Evolutionary conservation across 805 yeast species (phyloP).

Genomic region (Teunomyces aglyptinius): DNA sequence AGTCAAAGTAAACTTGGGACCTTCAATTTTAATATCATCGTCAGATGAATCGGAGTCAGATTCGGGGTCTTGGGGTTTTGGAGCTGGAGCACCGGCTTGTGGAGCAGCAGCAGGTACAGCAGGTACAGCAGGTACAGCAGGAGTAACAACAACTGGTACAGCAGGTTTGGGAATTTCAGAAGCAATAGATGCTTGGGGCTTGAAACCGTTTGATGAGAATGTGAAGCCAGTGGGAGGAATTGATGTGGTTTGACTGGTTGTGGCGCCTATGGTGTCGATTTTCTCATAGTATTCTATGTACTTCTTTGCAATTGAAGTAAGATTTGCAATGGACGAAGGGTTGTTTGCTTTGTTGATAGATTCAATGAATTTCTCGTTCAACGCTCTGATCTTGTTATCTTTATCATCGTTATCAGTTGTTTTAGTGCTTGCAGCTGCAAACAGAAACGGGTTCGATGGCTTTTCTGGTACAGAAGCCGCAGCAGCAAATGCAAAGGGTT

Average conservation of each 20-base stretch:
- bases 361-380: conserved; percentile 58
- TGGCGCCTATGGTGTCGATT: conserved; percentile 18
- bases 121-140: conserved; percentile 5
- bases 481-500: neutral
- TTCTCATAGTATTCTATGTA: conserved; percentile 53
- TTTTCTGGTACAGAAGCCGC: neutral
- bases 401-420: conserved; percentile 21
- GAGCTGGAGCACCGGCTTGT: conserved; percentile 4
- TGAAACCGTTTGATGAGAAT: conserved; percentile 1
- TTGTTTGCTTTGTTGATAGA: conserved; percentile 43
- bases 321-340: conserved; percentile 52
- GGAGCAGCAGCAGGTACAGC: neutral
- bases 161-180: neutral
- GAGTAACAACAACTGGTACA: conserved; percentile 3
- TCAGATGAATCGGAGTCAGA: conserved; percentile 23
- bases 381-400: conserved; percentile 56
- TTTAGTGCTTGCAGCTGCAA: conserved; percentile 1
- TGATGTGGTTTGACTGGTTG: neutral
- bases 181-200: conserved; percentile 1
- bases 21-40: conserved; percentile 29
- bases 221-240: conserved; percentile 1
- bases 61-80: neutral
- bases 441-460: conserved; percentile 2
- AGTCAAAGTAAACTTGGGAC: conserved; percentile 35
- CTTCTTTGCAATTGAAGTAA: conserved; percentile 54